A percentile compares a stretch with the other conserved stretches of the same genome.
These are phyloP conservation scores for Setaria italica DNA, from an alignment of 202 grass and related monocot genomes.

Conservation along the genomic window DNA sequence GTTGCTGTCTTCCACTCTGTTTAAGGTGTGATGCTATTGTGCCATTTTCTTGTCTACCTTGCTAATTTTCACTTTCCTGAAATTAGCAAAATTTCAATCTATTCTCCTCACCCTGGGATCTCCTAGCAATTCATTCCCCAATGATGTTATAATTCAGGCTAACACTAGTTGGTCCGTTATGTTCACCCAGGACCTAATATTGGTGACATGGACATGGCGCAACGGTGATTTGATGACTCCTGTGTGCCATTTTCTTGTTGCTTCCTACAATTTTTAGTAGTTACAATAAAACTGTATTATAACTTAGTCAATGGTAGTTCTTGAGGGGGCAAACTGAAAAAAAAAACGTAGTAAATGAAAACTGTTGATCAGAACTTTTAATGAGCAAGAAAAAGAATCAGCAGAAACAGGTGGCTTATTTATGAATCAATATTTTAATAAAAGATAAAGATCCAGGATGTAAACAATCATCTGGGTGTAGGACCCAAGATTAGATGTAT, in stretches of 20 bases:
- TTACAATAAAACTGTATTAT: background rate
- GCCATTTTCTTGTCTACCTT: background rate
- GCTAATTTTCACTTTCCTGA: background rate
- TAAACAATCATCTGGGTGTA: conserved; percentile 12
- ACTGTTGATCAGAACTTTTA: background rate
- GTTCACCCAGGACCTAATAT: background rate
- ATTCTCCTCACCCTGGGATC: background rate
- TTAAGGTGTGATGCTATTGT: background rate
- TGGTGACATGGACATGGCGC: background rate
- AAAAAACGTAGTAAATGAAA: background rate
- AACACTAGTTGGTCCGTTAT: background rate
- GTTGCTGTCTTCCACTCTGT: background rate
- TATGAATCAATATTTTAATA: conserved; percentile 13
- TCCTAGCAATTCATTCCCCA: background rate
- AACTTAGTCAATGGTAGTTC: background rate
- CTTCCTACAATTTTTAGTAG: background rate
- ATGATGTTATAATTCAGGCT: conserved; percentile 1
- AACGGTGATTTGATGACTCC: background rate
- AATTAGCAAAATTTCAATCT: background rate
- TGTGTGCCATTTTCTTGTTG: background rate
- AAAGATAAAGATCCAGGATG: background rate
- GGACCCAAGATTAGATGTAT: conserved; percentile 32
- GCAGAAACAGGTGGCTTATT: conserved; percentile 8
- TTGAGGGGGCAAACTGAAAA: background rate
- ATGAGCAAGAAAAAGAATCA: conserved; percentile 8